These are phyloP conservation scores for Gynandropsis gynandra DNA, from an alignment of 345 rosid species.

Conservation along the genomic window DNA sequence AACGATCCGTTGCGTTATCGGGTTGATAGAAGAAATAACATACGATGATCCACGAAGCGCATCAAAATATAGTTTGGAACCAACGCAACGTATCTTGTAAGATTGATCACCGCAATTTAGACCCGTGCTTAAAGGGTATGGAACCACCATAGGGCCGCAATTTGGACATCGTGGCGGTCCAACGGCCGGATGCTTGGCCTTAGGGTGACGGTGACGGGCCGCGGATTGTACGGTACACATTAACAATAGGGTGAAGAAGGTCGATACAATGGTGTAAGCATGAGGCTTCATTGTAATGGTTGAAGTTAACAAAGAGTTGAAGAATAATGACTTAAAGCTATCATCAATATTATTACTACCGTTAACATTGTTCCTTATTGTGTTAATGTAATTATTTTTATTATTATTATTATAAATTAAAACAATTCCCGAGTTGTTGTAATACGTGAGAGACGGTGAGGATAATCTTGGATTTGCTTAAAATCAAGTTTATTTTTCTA, in stretches of 20 bases:
- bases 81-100: slow-evolving; percentile 38
- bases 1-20: slow-evolving; percentile 30
- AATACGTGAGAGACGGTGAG: too few relatives aligned
- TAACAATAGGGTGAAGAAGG: slow-evolving; percentile 3
- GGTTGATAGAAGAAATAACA: slow-evolving; percentile 40
- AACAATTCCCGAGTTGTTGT: too few relatives aligned
- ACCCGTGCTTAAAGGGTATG: slow-evolving; percentile 35
- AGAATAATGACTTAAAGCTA: too few relatives aligned
- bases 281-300: too few relatives aligned
- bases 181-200: slow-evolving; percentile 15
- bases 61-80: slow-evolving; percentile 34
- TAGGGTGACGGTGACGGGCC: slow-evolving; percentile 22
- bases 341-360: too few relatives aligned
- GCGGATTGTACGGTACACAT: slow-evolving; percentile 1
- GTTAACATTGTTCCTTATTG: too few relatives aligned
- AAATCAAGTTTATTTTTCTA: too few relatives aligned
- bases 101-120: slow-evolving; percentile 33
- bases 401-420: too few relatives aligned
- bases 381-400: too few relatives aligned
- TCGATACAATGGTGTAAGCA: neutral
- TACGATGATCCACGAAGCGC: slow-evolving; percentile 41
- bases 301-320: too few relatives aligned
- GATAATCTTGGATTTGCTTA: too few relatives aligned
- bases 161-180: slow-evolving; percentile 28
- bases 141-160: slow-evolving; percentile 37